Evolutionary conservation across 1,284 basidiomycete species (phyloP), one percentile per base, ranked within the genome.

Genomic region (Phaffia rhodozyma): DNA sequence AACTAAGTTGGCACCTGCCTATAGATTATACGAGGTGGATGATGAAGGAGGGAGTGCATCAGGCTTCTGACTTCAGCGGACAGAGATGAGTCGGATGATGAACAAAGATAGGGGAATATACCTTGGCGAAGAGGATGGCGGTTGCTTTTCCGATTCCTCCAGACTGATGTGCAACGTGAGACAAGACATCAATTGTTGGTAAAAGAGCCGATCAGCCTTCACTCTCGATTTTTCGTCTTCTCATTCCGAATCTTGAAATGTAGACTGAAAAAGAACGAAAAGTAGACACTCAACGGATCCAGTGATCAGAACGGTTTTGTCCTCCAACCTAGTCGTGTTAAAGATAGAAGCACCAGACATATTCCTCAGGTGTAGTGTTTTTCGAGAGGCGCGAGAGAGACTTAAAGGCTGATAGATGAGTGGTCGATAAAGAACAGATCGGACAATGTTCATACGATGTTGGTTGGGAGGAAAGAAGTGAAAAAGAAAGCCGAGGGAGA

Each of bases 291-390:
- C 58, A 32, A 38, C 57, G 7, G 89, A 88, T 25, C 90, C 90
- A 18, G 90, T 92, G 66, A 93, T 79, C 61, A 94, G 81, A 66
- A 93, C 86, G 16, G 84, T 91, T 78, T 92, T 91, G 73, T 86
- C 86, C 59, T 86, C 74, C 49, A 93, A 77, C 69, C 86, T 83
- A 61, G 85, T 82, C 50, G 85, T 78, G 72, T 86, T 86, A 81
- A 90, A 90, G 63, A 89, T 76, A 54, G 86, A 43, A 43, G 38
- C 5, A 43, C 85, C 86, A 87, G 38, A 43, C 38, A 43, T 43
- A 11, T 43, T 43, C 16, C 38, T 43, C 13, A 43, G 16, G 2
- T 43, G 5, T 16, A 11, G 38, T 43, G 16, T 16, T 43, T 16
- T 43, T 43, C 38, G 38, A 43, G 13, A 43, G 38, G 38, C 16